These are phyloP conservation scores for Calonectria hongkongensis DNA, from an alignment of 2,329 filamentous ascomycete species.

Conservation along the genomic window DNA sequence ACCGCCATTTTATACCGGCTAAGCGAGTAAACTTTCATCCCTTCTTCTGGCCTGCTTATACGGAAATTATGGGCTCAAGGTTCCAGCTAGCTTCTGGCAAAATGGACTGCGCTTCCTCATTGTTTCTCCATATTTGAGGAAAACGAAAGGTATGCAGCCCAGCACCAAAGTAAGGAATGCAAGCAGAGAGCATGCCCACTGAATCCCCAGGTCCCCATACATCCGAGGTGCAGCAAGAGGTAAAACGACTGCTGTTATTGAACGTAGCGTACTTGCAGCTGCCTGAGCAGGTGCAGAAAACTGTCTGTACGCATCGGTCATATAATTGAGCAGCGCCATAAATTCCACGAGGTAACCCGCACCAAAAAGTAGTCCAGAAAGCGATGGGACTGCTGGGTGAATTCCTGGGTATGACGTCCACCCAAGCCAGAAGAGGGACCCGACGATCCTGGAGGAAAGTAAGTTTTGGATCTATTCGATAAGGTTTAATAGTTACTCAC, in stretches of 20 bases:
- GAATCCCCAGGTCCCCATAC: slow-evolving; percentile 41
- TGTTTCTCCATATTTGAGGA: neutral
- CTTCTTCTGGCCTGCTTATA: neutral
- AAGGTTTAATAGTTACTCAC: neutral
- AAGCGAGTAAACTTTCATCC: no score
- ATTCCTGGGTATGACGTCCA: neutral
- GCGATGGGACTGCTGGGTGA: neutral
- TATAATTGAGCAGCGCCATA: slow-evolving; percentile 36
- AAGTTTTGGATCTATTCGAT: neutral
- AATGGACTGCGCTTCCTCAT: neutral
- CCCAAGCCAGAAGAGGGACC: slow-evolving; percentile 14
- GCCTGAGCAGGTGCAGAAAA: slow-evolving; percentile 35
- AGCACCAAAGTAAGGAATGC: neutral
- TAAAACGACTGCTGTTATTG: slow-evolving; percentile 27
- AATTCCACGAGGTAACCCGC: slow-evolving; percentile 17
- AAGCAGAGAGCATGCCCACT: slow-evolving; percentile 40
- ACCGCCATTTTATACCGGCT: no score
- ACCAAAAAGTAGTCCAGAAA: neutral
- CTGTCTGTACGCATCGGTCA: slow-evolving; percentile 35
- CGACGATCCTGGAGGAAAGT: neutral
- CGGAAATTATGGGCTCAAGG: neutral
- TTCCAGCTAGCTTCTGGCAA: neutral
- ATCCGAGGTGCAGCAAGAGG: slow-evolving; percentile 41
- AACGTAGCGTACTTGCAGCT: slow-evolving; percentile 26
- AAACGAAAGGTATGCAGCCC: neutral